A percentile compares a stretch with the other conserved stretches of the same genome.
These are phyloP conservation scores for Lactifluus echinatus DNA, from an alignment of 768 basidiomycete genomes.

Conservation along the genomic window DNA sequence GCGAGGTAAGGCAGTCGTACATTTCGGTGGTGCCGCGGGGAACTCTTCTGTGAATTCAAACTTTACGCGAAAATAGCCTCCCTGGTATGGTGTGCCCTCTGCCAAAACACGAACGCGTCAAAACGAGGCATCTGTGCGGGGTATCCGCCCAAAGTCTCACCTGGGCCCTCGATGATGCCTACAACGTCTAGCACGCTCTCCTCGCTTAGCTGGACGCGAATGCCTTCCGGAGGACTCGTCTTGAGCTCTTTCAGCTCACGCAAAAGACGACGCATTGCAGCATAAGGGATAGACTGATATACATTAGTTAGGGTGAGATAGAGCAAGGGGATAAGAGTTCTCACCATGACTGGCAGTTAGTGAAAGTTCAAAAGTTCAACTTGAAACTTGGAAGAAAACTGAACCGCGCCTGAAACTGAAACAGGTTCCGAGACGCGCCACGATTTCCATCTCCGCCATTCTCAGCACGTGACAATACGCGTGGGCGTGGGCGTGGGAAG, in stretches of 20 bases:
- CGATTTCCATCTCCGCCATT: background rate
- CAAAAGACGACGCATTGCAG: constrained; percentile 77
- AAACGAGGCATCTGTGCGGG: background rate
- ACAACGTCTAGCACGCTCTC: constrained; percentile 84
- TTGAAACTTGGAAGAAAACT: background rate
- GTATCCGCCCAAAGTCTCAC: constrained; percentile 38
- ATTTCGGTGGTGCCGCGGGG: constrained; percentile 89
- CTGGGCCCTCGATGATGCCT: constrained; percentile 85
- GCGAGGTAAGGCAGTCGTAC: constrained; percentile 37
- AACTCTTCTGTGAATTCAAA: constrained; percentile 94
- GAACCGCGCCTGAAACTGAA: background rate
- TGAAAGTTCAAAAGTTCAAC: background rate
- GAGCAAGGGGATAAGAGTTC: background rate
- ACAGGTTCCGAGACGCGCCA: background rate
- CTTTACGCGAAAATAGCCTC: constrained; percentile 64
- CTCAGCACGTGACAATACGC: background rate
- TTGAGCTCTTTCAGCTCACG: constrained; percentile 77
- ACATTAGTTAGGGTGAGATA: background rate
- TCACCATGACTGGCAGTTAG: constrained; percentile 3
- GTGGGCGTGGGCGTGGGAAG: too few relatives aligned
- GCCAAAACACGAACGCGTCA: constrained; percentile 19
- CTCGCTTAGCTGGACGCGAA: constrained; percentile 76
- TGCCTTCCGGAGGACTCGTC: constrained; percentile 84
- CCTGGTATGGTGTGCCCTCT: constrained; percentile 63
- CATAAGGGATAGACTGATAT: constrained; percentile 36